A percentile compares a stretch with the other conserved stretches of the same genome.
These are phyloP conservation scores for Vicia sativa DNA, from an alignment of 306 rosid genomes.

Conservation along the genomic window DNA sequence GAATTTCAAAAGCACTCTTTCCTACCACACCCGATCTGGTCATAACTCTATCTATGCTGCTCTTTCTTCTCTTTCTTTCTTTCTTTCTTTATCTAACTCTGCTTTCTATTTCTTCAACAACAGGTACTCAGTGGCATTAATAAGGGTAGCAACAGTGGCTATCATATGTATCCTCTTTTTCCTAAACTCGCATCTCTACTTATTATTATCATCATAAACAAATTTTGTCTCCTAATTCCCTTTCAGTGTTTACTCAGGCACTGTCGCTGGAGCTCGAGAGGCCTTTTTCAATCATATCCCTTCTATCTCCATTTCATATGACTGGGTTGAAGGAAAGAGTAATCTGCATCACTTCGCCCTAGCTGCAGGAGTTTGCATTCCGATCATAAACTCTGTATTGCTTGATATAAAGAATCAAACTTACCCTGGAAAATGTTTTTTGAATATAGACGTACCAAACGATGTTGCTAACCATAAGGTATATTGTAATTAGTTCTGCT, in stretches of 20 bases:
- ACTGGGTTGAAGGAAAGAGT: slow-evolving; percentile 73
- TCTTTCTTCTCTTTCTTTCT: too few species aligned
- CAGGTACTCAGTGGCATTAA: slow-evolving; percentile 97
- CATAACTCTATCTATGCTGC: too few species aligned
- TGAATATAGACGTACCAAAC: slow-evolving; percentile 76
- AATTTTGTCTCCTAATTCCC: slow-evolving; percentile 19
- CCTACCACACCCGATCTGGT: slow-evolving; percentile 77
- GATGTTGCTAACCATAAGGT: slow-evolving; percentile 64
- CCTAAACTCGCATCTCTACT: slow-evolving; percentile 21
- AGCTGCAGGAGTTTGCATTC: slow-evolving; percentile 79
- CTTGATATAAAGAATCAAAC: slow-evolving; percentile 59
- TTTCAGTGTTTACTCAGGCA: slow-evolving; percentile 82
- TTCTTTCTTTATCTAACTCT: too few species aligned
- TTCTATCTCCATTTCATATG: slow-evolving; percentile 78
- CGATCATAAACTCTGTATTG: slow-evolving; percentile 66
- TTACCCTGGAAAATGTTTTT: slow-evolving; percentile 60
- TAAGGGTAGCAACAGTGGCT: slow-evolving; percentile 92
- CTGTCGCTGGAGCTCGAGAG: slow-evolving; percentile 98
- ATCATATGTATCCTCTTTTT: slow-evolving; percentile 59
- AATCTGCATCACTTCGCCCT: slow-evolving; percentile 54
- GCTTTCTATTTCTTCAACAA: slow-evolving; percentile 29
- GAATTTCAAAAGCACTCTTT: slow-evolving; percentile 74
- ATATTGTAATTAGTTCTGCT: slow-evolving; percentile 15
- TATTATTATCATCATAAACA: neutral
- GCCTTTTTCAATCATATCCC: slow-evolving; percentile 78